Base-by-base conservation (phyloP, 805 yeast genomes). In the Candida ficus region DNA sequence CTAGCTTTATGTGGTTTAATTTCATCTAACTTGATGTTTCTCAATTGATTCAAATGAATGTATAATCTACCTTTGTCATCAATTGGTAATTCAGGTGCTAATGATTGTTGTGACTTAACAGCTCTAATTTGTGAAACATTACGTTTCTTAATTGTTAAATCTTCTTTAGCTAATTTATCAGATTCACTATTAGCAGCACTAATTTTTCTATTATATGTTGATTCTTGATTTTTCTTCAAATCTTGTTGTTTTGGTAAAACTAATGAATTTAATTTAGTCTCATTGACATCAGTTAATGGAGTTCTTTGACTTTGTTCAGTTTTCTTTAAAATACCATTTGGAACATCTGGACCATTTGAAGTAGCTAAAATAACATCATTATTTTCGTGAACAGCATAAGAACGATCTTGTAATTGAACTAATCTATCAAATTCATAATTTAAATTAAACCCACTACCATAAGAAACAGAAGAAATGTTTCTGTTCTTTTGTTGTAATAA, bases 21-120 rank as follows among this genome's bases (percentile, higher is more conserved):
- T n/a, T 70, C 70, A 1, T 79, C 76, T 41, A 78, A 54, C 4
- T 54, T 50, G 22, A 78, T 56, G 29, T 66, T 68, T 46, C 69
- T 68, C 39, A 78, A 52, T 2, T 75, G 73, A 39, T 75, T 65
- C 38, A 76, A 60, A 42, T 75, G 76, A 13, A 68, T 58, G 44
- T 65, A 68, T 19, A 68, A 45, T 28, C 70, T 60, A 12, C 73
- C 73, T 31, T 60, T 57, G 19, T 75, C 76, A 28, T 65, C 52
- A 27, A 65, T 68, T 10, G 70, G 69, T 33, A 66, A 44, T 8
- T 49, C 47, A 11, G 35, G 34, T 16, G 46, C 40, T 13, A 41
- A 20, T 14, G 40, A 40, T n/a, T 38, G 39, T 16, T 35, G 37
- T 11, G 30, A 32, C 12, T 27, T 31, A 8, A 18, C 39, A 4